Evolutionary conservation across 495 filamentous ascomycete species (phyloP).

Genomic region (Penicillium antarcticum): DNA sequence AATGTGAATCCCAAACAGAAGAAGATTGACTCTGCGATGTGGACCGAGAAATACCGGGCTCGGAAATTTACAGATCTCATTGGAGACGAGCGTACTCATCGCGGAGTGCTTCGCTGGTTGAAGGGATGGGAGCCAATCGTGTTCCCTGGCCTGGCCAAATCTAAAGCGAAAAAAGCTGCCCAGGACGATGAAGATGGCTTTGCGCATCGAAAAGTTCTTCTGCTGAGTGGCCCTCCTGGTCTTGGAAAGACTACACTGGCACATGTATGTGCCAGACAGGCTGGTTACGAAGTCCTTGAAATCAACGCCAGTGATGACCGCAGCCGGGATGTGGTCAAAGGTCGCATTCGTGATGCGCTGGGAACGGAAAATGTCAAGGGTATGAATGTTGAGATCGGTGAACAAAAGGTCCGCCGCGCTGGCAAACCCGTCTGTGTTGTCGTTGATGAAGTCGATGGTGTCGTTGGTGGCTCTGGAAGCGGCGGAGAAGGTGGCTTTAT

Average conservation of each 20-base stretch:
- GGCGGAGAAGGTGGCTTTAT: conserved; percentile 83
- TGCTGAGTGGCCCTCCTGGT: conserved; percentile 87
- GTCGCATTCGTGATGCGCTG: conserved; percentile 80
- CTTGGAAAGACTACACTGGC: conserved; percentile 95
- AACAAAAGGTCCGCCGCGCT: conserved; percentile 64
- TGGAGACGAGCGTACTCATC: conserved; percentile 91
- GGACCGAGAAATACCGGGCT: conserved; percentile 91
- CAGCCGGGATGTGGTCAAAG: conserved; percentile 94
- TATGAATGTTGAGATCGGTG: conserved; percentile 60
- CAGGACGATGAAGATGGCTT: conserved; percentile 58
- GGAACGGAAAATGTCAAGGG: conserved; percentile 90
- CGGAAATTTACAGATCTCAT: conserved; percentile 88
- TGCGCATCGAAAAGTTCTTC: conserved; percentile 77
- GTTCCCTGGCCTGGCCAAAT: conserved; percentile 67
- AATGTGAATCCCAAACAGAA: conserved; percentile 30
- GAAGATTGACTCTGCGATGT: conserved; percentile 53
- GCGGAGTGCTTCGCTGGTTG: conserved; percentile 87
- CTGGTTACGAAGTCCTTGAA: conserved; percentile 93
- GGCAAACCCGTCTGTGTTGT: conserved; percentile 88
- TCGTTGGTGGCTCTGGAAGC: conserved; percentile 71
- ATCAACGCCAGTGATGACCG: conserved; percentile 94
- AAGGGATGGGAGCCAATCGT: conserved; percentile 93
- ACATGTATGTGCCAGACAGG: conserved; percentile 92
- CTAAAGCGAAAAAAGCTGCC: conserved; percentile 42
- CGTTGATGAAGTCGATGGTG: conserved; percentile 95